Evolutionary conservation across 306 rosid species (phyloP).

Genomic region (Castanospermum australe): DNA sequence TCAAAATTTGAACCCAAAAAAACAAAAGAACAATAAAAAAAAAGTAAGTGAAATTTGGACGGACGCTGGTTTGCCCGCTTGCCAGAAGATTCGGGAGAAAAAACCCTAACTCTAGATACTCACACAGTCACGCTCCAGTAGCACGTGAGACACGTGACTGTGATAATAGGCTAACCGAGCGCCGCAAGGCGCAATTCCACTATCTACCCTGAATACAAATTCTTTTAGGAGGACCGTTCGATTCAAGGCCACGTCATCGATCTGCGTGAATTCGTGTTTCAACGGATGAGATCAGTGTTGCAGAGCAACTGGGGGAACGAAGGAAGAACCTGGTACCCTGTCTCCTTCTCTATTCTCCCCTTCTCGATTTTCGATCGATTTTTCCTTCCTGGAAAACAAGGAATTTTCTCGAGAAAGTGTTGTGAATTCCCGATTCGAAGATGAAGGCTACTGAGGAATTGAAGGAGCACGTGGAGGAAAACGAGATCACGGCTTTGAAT

Average conservation of each 20-base stretch:
- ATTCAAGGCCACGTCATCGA: slow-evolving; percentile 56
- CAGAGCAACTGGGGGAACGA: slow-evolving; percentile 76
- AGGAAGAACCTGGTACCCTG: slow-evolving; percentile 55
- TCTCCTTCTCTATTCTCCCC: slow-evolving; percentile 30
- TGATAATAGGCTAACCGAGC: slow-evolving; percentile 32
- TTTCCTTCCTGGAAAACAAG: slow-evolving; percentile 14
- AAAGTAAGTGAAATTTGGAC: not conserved
- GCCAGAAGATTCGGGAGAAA: not conserved
- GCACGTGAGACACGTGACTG: slow-evolving; percentile 66
- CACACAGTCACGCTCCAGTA: not conserved
- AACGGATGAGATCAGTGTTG: slow-evolving; percentile 61
- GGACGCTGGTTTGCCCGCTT: no score
- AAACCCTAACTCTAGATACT: slow-evolving; percentile 36
- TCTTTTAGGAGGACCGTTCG: slow-evolving; percentile 45
- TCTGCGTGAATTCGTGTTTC: slow-evolving; percentile 47
- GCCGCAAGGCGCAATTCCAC: slow-evolving; percentile 55
- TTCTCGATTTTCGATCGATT: slow-evolving; percentile 35
- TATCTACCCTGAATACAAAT: slow-evolving; percentile 31
- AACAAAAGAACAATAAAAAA: not conserved
- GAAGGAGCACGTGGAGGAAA: slow-evolving; percentile 52
- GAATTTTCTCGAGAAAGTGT: slow-evolving; percentile 12
- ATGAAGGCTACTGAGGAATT: slow-evolving; percentile 64
- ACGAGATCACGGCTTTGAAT: slow-evolving; percentile 28
- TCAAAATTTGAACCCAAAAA: not conserved
- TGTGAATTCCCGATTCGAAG: slow-evolving; percentile 24